Conservation (phyloP, 163 green algal genomes). For the Coccomyxa subellipsoidea region DNA sequence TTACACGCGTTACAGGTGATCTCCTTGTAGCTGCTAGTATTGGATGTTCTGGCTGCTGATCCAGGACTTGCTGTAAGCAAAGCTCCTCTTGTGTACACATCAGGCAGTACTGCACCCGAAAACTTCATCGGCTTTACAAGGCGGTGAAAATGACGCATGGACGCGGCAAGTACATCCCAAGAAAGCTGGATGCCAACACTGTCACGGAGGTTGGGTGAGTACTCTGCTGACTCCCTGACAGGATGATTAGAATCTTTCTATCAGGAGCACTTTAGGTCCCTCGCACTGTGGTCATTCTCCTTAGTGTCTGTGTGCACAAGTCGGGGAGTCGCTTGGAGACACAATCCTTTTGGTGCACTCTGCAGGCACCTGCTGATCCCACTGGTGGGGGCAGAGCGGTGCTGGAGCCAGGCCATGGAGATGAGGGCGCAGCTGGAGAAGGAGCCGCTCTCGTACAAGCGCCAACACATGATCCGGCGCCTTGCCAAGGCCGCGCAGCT, state of each 20-base stretch:
- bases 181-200: slow-evolving; percentile 53
- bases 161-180: slow-evolving; percentile 68
- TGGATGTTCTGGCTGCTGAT: not conserved
- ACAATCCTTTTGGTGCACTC: not conserved
- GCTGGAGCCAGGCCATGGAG: slow-evolving; percentile 76
- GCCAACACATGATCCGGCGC: slow-evolving; percentile 33
- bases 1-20: slow-evolving; percentile 81
- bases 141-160: slow-evolving; percentile 75
- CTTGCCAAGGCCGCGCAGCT: slow-evolving; percentile 42
- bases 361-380: slow-evolving; percentile 77
- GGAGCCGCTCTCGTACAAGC: slow-evolving; percentile 7
- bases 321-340: too few relatives aligned
- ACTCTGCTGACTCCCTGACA: too few relatives aligned
- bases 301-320: too few relatives aligned
- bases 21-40: not conserved
- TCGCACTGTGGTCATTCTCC: too few relatives aligned
- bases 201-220: slow-evolving; percentile 59
- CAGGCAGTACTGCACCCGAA: slow-evolving; percentile 78
- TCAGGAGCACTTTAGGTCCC: too few relatives aligned
- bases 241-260: too few relatives aligned
- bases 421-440: slow-evolving; percentile 20
- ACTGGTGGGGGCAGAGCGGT: slow-evolving; percentile 75
- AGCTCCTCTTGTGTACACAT: not conserved
- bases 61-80: not conserved
- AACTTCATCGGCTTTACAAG: slow-evolving; percentile 69